Percentiles rank a stretch among this genome's conserved stretches.
Evolutionary conservation across 805 yeast species (phyloP).

Genomic region (Pachysolen tannophilus): DNA sequence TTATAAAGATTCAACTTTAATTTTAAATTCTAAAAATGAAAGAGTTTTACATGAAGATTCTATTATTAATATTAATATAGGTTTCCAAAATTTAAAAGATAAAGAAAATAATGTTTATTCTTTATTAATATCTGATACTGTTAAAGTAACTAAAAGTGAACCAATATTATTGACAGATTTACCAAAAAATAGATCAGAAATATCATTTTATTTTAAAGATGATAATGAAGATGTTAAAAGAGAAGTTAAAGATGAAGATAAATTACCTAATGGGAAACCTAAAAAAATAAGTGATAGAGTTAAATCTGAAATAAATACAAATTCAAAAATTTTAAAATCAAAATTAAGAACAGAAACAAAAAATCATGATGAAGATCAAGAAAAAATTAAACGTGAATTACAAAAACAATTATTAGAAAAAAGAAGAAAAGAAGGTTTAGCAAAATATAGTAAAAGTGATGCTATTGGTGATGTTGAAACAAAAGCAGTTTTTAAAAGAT

Average conservation of each 20-base stretch:
- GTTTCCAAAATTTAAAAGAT: constrained; percentile 57
- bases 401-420: constrained; percentile 80
- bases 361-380: constrained; percentile 69
- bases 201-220: constrained; percentile 77
- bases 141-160: constrained; percentile 54
- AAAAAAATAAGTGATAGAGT: constrained; percentile 22
- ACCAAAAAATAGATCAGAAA: constrained; percentile 61
- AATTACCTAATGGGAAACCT: constrained; percentile 13
- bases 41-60: constrained; percentile 63
- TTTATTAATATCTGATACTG: constrained; percentile 72
- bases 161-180: constrained; percentile 67
- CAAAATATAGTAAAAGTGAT: constrained; percentile 73
- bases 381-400: constrained; percentile 71
- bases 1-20: constrained; percentile 71
- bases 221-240: constrained; percentile 41
- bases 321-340: constrained; percentile 66
- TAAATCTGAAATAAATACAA: constrained; percentile 17
- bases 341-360: constrained; percentile 73
- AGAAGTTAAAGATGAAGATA: constrained; percentile 14
- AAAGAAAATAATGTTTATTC: constrained; percentile 55
- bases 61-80: constrained; percentile 67
- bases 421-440: constrained; percentile 79
- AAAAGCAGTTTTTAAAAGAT: constrained; percentile 76
- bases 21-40: constrained; percentile 67
- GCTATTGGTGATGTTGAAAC: constrained; percentile 54